Percentiles rank a stretch among this genome's conserved stretches.
Evolutionary conservation across 1,284 basidiomycete genomes (phyloP).

Genomic region (Wolfiporia cocos): DNA sequence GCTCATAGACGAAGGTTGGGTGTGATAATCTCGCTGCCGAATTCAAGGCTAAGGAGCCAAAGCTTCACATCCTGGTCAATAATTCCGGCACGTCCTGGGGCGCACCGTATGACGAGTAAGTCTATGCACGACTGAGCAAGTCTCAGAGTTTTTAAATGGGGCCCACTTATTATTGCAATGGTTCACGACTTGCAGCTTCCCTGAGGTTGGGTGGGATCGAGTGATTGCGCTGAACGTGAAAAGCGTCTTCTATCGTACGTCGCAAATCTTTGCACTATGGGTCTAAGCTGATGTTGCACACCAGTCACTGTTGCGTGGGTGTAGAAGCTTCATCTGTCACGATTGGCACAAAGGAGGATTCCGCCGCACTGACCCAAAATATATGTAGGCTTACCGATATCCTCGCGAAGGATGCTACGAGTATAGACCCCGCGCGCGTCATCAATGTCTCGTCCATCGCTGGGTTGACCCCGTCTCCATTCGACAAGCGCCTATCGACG

Average conservation of each 20-base stretch:
- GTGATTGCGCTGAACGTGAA: slow-evolving; percentile 77
- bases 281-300: neutral
- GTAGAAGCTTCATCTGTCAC: too few relatives aligned
- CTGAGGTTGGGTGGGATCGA: slow-evolving; percentile 83
- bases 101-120: slow-evolving; percentile 53
- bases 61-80: slow-evolving; percentile 76
- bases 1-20: slow-evolving; percentile 73
- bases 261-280: neutral
- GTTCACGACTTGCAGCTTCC: slow-evolving; percentile 35
- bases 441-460: slow-evolving; percentile 81
- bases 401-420: slow-evolving; percentile 61
- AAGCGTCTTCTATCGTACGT: slow-evolving; percentile 72
- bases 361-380: too few relatives aligned
- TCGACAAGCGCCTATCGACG: slow-evolving; percentile 44
- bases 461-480: slow-evolving; percentile 47
- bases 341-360: too few relatives aligned
- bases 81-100: slow-evolving; percentile 83
- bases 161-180: too few relatives aligned
- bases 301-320: slow-evolving; percentile 63
- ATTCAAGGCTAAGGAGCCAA: slow-evolving; percentile 63
- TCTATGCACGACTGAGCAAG: too few relatives aligned
- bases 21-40: slow-evolving; percentile 70
- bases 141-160: too few relatives aligned
- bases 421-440: slow-evolving; percentile 65
- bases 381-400: slow-evolving; percentile 56